These are phyloP conservation scores for Macrolepiota dolichaula DNA, from an alignment of 768 basidiomycete genomes.

Conservation along the genomic window DNA sequence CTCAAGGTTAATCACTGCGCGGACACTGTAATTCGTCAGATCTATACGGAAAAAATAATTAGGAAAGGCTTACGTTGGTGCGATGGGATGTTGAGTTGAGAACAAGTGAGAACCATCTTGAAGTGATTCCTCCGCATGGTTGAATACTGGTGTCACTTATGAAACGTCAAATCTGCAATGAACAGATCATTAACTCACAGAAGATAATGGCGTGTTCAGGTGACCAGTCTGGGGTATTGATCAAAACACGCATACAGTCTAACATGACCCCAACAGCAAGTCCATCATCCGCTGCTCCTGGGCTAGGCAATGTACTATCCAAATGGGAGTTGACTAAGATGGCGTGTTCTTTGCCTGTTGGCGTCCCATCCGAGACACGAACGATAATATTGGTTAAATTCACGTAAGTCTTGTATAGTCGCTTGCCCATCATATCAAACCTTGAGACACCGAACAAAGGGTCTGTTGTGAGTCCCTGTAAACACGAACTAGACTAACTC, in stretches of 20 bases:
- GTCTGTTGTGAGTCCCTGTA: neutral
- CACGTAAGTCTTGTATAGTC: conserved; percentile 83
- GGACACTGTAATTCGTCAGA: conserved; percentile 49
- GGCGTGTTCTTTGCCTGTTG: conserved; percentile 72
- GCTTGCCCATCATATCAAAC: conserved; percentile 89
- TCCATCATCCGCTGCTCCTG: conserved; percentile 88
- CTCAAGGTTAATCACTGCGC: conserved; percentile 89
- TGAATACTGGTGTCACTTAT: conserved; percentile 64
- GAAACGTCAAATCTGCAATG: neutral
- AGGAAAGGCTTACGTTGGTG: conserved; percentile 53
- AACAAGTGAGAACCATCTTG: conserved; percentile 95
- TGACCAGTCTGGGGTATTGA: conserved; percentile 62
- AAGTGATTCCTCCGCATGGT: conserved; percentile 90
- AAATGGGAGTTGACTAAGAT: conserved; percentile 87
- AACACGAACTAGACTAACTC: conserved; percentile 22
- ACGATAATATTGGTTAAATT: conserved; percentile 88
- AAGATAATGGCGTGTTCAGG: conserved; percentile 81
- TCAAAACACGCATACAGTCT: conserved; percentile 78
- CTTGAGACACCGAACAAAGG: conserved; percentile 33
- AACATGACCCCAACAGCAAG: conserved; percentile 89
- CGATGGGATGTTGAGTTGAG: conserved; percentile 82
- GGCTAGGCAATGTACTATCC: conserved; percentile 86
- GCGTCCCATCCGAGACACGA: conserved; percentile 77
- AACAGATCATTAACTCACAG: conserved; percentile 45
- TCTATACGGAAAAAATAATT: neutral